Conservation (phyloP, 371 early-diverging fungal genomes). For the Zopfochytrium polystomum region DNA sequence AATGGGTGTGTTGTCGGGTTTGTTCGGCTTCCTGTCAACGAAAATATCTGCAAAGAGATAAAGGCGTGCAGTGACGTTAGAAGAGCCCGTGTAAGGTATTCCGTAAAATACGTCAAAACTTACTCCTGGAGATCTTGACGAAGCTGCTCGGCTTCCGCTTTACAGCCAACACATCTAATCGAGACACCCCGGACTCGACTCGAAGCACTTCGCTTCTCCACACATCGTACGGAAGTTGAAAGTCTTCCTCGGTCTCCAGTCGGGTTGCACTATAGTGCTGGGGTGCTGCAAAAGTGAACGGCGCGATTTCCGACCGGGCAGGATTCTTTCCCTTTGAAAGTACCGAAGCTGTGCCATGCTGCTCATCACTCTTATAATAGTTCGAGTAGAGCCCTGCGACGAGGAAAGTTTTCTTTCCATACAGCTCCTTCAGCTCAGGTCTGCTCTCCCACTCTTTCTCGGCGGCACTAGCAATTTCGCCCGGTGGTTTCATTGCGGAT, state of each 20-base stretch:
- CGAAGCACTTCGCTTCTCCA: constrained; percentile 17
- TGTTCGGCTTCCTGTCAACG: constrained; percentile 65
- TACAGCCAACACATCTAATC: too few relatives aligned
- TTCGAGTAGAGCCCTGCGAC: constrained; percentile 35
- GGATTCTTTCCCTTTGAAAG: background rate
- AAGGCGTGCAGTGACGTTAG: background rate
- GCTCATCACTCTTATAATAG: background rate
- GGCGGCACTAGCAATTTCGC: constrained; percentile 6
- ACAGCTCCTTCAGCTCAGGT: constrained; percentile 27
- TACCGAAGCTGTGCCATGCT: background rate
- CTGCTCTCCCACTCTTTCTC: constrained; percentile 25
- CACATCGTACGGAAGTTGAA: constrained; percentile 45
- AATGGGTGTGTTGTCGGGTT: constrained; percentile 40
- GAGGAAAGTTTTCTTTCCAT: constrained; percentile 34
- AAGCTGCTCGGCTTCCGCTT: too few relatives aligned
- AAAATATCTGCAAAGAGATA: constrained; percentile 57
- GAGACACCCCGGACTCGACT: too few relatives aligned
- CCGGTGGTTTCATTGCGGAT: too few relatives aligned
- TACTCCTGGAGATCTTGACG: constrained; percentile 21
- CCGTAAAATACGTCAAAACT: background rate
- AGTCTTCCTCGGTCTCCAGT: constrained; percentile 32
- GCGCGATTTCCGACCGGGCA: background rate
- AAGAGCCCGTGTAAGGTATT: background rate
- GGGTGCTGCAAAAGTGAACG: constrained; percentile 38
- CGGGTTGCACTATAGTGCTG: constrained; percentile 28